These are phyloP conservation scores for Echium plantagineum DNA, from an alignment of 257 asterid species.

Conservation along the genomic window DNA sequence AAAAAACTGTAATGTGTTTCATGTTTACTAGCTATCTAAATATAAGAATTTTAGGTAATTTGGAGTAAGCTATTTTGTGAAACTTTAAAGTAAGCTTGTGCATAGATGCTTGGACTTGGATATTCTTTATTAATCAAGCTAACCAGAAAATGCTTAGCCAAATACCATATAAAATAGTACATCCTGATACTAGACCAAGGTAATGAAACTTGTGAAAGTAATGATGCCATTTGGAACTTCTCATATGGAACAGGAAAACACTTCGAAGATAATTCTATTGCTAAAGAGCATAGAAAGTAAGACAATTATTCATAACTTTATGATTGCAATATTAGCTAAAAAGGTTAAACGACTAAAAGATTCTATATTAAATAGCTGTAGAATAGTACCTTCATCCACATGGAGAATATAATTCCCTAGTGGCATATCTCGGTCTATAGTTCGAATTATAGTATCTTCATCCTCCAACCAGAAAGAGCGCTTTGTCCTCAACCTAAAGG, in stretches of 20 bases:
- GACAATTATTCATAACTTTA: background rate
- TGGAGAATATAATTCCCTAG: conserved; percentile 75
- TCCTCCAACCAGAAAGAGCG: conserved; percentile 97
- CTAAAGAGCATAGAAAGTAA: too few species aligned
- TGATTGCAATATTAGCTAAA: background rate
- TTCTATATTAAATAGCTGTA: background rate
- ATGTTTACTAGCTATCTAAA: too few species aligned
- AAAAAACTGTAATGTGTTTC: too few species aligned
- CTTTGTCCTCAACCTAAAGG: conserved; percentile 66
- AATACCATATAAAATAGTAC: background rate
- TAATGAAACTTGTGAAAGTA: background rate
- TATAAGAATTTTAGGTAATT: too few species aligned
- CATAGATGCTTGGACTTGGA: too few species aligned
- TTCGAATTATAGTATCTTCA: conserved; percentile 58
- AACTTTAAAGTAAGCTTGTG: too few species aligned
- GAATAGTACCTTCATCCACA: conserved; percentile 75
- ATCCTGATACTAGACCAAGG: background rate
- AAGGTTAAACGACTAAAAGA: background rate
- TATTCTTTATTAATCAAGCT: too few species aligned
- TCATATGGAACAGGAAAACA: background rate
- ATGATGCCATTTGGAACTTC: background rate
- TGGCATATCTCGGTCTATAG: conserved; percentile 92
- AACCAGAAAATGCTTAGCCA: too few species aligned
- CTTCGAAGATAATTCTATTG: background rate
- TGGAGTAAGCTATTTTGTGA: too few species aligned